Base-by-base conservation (phyloP, 805 yeast genomes). In the Pichia nakasei region DNA sequence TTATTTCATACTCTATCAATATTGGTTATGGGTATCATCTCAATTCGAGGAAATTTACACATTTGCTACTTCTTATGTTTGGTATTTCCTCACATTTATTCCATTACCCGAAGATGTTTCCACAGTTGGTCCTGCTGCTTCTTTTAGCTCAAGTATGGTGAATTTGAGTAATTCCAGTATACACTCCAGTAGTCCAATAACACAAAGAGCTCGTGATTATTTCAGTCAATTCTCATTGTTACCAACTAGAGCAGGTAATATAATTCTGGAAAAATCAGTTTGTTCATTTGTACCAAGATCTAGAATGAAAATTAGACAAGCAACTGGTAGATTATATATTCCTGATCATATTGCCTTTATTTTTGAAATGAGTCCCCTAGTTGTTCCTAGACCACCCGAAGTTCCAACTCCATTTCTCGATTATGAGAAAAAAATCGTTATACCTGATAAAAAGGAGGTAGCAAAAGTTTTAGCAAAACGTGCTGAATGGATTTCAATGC, bases 361-460 rank as follows among this genome's bases (percentile, higher is more conserved):
- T 5, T 59, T 69, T 34, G 59, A 64, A 38, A 46, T 61, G 45
- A 52, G 47, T 21, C 58, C 60, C 1, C 39, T 56, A 37, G 54
- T 61, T 4, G 52, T 61, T 3, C 57, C 59, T 4, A 64, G 66
- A 19, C 75, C 76, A 20, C 69, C 73, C 1, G 66, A 61, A 13
- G 45, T 69, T 13, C 76, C 76, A 2, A 59, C 57, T 32, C 74
- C 76, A 0, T 70, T 61, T 49, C 49, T 72, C 33, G 66, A 66
- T 38, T 65, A 66, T 2, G 70, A 70, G 26, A 68, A 66, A 41
- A 59, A 57, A 31, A 51, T 71, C 3, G 57, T 62, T 7, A 57
- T 63, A 8, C 77, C 78, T 0, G 58, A 55, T 1, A 59, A 64
- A 39, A 57, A 54, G 34, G 67, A 66, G 44, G 52, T 64, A 1